Percentiles rank a stretch among this genome's conserved stretches.
These are phyloP conservation scores for Aureobasidium sp. DNA, from an alignment of 2,329 filamentous ascomycete genomes.

Conservation along the genomic window DNA sequence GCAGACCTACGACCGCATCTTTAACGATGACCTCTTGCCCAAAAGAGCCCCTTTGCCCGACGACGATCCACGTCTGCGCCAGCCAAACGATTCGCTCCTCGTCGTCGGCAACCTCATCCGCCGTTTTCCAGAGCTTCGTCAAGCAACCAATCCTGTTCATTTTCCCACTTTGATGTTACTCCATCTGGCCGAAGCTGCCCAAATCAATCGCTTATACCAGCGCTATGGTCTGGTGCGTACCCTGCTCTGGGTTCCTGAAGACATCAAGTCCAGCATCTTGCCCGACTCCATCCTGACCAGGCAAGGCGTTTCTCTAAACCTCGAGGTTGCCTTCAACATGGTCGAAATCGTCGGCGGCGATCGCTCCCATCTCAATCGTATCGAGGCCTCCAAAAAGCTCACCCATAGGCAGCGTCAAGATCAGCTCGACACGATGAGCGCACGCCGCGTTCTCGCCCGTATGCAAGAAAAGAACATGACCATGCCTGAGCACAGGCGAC, in stretches of 20 bases:
- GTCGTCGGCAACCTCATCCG: slow-evolving; percentile 37
- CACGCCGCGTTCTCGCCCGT: slow-evolving; percentile 1
- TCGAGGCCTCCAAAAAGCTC: neutral
- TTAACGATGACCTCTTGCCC: slow-evolving; percentile 45
- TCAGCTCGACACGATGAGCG: neutral
- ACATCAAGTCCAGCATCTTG: slow-evolving; percentile 53
- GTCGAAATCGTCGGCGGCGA: slow-evolving; percentile 31
- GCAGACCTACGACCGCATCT: slow-evolving; percentile 43
- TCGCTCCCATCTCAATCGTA: neutral
- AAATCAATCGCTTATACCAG: slow-evolving; percentile 49
- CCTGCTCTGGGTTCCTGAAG: slow-evolving; percentile 62
- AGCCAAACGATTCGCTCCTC: slow-evolving; percentile 66
- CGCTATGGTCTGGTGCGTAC: slow-evolving; percentile 72
- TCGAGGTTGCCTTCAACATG: slow-evolving; percentile 55
- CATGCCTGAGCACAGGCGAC: slow-evolving; percentile 13
- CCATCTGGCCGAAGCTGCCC: slow-evolving; percentile 54
- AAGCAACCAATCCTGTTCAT: neutral
- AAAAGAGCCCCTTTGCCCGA: slow-evolving; percentile 45
- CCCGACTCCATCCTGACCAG: slow-evolving; percentile 53
- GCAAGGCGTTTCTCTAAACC: slow-evolving; percentile 51
- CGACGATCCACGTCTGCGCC: slow-evolving; percentile 36
- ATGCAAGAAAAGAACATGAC: slow-evolving; percentile 15
- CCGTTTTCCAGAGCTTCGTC: slow-evolving; percentile 8
- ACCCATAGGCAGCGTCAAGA: neutral
- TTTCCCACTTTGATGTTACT: slow-evolving; percentile 44